Evolutionary conservation across 306 rosid species (phyloP).

Genomic region (Leucaena leucocephala): DNA sequence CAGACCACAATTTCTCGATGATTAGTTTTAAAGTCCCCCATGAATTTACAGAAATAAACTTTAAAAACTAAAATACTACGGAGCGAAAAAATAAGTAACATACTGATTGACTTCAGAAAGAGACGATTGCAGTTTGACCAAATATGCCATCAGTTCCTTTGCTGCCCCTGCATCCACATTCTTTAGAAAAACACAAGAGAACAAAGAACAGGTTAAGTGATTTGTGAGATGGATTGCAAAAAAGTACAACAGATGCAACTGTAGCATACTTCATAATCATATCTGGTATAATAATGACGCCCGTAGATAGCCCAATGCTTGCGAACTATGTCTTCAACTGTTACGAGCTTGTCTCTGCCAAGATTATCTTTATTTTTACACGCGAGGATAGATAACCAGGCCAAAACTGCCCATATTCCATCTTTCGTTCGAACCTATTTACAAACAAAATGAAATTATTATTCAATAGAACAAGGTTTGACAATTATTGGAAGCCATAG

Average conservation of each 20-base stretch:
- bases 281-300: slow-evolving; percentile 95
- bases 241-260: slow-evolving; percentile 11
- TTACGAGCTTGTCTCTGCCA: slow-evolving; percentile 72
- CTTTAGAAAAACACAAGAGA: slow-evolving; percentile 45
- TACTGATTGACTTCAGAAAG: slow-evolving; percentile 87
- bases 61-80: slow-evolving; percentile 47
- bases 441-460: slow-evolving; percentile 38
- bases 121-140: slow-evolving; percentile 92
- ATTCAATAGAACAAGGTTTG: slow-evolving; percentile 26
- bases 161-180: slow-evolving; percentile 97
- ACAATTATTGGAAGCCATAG: slow-evolving; percentile 4
- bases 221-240: slow-evolving; percentile 11
- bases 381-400: slow-evolving; percentile 92
- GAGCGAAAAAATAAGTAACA: slow-evolving; percentile 28
- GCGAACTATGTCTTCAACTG: slow-evolving; percentile 97
- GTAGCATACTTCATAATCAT: slow-evolving; percentile 80
- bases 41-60: not conserved
- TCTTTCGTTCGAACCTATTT: slow-evolving; percentile 92
- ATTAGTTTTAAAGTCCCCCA: not conserved
- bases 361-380: slow-evolving; percentile 81
- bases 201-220: slow-evolving; percentile 33
- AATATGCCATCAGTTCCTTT: slow-evolving; percentile 83
- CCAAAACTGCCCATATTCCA: slow-evolving; percentile 99
- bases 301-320: slow-evolving; percentile 94
- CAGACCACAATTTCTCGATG: not conserved